These are phyloP conservation scores for Lyophyllum atratum DNA, from an alignment of 768 basidiomycete genomes.

Conservation along the genomic window DNA sequence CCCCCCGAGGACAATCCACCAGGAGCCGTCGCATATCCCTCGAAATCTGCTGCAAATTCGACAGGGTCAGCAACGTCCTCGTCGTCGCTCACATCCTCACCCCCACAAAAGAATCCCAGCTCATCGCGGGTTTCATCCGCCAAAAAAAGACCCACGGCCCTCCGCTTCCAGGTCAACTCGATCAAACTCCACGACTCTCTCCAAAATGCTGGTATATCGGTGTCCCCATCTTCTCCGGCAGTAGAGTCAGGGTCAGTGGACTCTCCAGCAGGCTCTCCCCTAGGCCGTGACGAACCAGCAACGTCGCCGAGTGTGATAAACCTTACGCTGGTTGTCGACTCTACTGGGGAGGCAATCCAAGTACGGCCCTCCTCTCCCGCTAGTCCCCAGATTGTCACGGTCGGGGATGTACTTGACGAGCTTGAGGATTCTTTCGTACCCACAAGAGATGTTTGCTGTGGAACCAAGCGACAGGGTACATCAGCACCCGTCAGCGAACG, in stretches of 20 bases:
- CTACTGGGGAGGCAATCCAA: conserved; percentile 4
- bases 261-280: no score
- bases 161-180: no score
- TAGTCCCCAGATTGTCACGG: no score
- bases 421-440: no score
- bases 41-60: background rate
- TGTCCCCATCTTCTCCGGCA: no score
- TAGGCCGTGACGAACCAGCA: background rate
- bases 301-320: background rate
- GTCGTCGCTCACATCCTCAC: background rate
- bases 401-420: background rate
- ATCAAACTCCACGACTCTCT: no score
- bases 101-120: no score
- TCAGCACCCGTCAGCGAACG: no score
- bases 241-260: no score
- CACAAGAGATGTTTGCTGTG: no score
- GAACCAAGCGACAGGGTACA: no score
- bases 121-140: background rate
- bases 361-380: conserved; percentile 1
- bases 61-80: background rate
- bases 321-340: conserved; percentile 4
- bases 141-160: background rate
- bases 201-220: no score
- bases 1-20: background rate
- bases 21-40: background rate